phyloP scores from a whole-genome alignment of 2,329 filamentous ascomycete species.

The Anisogramma anomala region DNA sequence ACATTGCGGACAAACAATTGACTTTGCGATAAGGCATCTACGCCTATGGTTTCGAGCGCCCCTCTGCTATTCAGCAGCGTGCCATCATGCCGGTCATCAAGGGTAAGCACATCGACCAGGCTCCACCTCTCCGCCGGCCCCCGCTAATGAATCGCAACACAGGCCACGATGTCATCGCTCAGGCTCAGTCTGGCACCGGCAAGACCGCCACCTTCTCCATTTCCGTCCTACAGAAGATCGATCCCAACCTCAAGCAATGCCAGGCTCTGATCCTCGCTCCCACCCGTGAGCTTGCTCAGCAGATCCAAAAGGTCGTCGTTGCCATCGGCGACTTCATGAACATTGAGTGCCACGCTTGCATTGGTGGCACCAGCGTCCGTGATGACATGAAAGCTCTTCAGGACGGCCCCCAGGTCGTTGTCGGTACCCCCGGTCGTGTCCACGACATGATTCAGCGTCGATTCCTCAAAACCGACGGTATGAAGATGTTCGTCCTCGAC shows the following conservation, averaged over 20 bases:
- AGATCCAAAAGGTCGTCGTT: constrained; percentile 98
- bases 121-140: too few species aligned
- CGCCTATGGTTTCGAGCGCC: constrained; percentile 99
- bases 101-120: constrained; percentile 65
- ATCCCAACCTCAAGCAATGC: constrained; percentile 82
- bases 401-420: constrained; percentile 95
- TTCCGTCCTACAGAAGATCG: constrained; percentile 90
- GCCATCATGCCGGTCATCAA: constrained; percentile 99
- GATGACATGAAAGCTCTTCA: constrained; percentile 97
- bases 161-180: constrained; percentile 98
- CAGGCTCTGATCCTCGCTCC: constrained; percentile 93
- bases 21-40: constrained; percentile 59
- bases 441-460: constrained; percentile 52
- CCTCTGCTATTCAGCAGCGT: constrained; percentile 98
- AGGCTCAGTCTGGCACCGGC: constrained; percentile 96
- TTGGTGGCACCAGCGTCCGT: constrained; percentile 93
- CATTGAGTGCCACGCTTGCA: constrained; percentile 96
- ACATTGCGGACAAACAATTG: constrained; percentile 16
- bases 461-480: constrained; percentile 45
- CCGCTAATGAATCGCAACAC: constrained; percentile 17
- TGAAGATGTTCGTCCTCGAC: constrained; percentile 53
- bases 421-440: constrained; percentile 92
- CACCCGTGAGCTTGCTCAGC: constrained; percentile 90
- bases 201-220: constrained; percentile 97
- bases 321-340: constrained; percentile 99